Conservation (phyloP, 441 rosid genomes). For the Corymbia calophylla region DNA sequence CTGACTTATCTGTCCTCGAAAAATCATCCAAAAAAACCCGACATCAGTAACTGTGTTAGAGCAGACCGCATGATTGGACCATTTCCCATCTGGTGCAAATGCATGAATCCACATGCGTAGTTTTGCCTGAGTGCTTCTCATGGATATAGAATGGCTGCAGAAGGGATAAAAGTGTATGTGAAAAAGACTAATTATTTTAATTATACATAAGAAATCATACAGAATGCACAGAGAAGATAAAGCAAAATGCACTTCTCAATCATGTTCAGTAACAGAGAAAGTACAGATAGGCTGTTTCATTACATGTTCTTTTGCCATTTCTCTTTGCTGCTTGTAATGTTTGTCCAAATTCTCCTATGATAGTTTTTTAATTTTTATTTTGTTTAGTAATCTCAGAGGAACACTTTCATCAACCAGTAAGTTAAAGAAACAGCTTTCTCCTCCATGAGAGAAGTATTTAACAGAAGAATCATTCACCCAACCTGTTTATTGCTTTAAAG, state of each 20-base stretch:
- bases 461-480: neutral
- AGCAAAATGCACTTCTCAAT: neutral
- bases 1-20: neutral
- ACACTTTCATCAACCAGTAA: neutral
- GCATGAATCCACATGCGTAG: neutral
- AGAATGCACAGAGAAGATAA: neutral
- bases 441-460: neutral
- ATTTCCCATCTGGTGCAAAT: neutral
- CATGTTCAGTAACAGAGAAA: neutral
- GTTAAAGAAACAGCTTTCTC: neutral
- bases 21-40: neutral
- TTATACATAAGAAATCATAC: neutral
- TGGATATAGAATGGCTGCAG: neutral
- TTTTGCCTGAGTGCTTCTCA: neutral
- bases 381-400: neutral
- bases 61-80: neutral
- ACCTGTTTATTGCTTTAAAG: neutral
- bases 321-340: neutral
- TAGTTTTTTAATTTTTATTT: neutral
- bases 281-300: neutral
- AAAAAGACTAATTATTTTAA: neutral
- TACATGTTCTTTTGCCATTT: neutral
- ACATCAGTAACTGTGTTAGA: neutral
- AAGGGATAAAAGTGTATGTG: neutral
- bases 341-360: neutral